Evolutionary conservation across 805 yeast genomes (phyloP).

Genomic region (Wickerhamiella sergipiensis): DNA sequence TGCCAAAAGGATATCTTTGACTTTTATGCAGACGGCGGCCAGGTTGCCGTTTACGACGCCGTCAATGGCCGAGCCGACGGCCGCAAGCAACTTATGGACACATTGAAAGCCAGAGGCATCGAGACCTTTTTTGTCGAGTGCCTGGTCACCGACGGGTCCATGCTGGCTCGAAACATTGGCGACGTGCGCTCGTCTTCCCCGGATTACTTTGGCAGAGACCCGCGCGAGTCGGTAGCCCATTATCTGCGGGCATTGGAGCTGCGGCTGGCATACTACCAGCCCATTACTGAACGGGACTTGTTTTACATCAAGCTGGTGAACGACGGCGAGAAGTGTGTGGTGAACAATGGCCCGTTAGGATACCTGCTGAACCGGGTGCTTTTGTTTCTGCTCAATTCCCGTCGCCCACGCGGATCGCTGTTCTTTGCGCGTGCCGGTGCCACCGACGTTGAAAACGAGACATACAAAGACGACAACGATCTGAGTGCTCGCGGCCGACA

Average conservation of each 20-base stretch:
- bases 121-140: conserved; percentile 83
- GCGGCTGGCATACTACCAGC: conserved; percentile 59
- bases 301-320: conserved; percentile 77
- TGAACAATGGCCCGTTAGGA: conserved; percentile 74
- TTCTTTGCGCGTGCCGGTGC: conserved; percentile 56
- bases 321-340: conserved; percentile 72
- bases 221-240: conserved; percentile 59
- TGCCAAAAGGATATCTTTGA: conserved; percentile 56
- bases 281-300: conserved; percentile 47
- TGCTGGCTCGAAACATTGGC: conserved; percentile 62
- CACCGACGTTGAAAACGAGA: conserved; percentile 36
- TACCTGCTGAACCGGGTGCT: conserved; percentile 84
- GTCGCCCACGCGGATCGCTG: conserved; percentile 79
- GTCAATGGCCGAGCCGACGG: conserved; percentile 68
- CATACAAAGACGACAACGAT: conserved; percentile 66
- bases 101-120: conserved; percentile 38
- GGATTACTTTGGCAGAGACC: conserved; percentile 69
- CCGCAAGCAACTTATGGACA: conserved; percentile 41
- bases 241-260: conserved; percentile 58
- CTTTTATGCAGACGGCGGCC: conserved; percentile 69
- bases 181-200: conserved; percentile 74
- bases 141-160: conserved; percentile 54
- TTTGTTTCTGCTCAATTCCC: conserved; percentile 79
- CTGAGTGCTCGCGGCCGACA: conserved; percentile 55
- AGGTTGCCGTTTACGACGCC: conserved; percentile 93